Evolutionary conservation across 305 asterid species (phyloP).

Genomic region (Fraxinus baroniana): DNA sequence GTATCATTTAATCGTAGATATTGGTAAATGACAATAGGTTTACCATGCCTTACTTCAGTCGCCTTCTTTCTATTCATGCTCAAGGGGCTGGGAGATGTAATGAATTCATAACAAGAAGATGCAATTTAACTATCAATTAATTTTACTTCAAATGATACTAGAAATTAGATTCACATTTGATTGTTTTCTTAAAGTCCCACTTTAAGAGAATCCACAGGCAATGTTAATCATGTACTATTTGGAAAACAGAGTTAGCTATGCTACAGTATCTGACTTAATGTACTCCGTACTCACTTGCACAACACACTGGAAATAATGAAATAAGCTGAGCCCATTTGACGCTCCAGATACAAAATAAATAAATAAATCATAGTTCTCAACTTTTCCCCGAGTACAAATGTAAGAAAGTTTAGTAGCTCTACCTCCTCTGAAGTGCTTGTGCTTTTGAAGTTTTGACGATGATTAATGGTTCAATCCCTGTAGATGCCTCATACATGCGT

Average conservation of each 20-base stretch:
- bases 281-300: not conserved
- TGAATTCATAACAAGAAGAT: not conserved
- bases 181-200: not conserved
- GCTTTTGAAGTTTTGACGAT: constrained; percentile 93
- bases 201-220: constrained; percentile 5
- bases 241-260: not conserved
- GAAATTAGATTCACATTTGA: not conserved
- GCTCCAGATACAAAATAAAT: not conserved
- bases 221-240: not conserved
- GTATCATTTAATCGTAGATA: constrained; percentile 12
- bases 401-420: constrained; percentile 20
- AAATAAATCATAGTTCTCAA: constrained; percentile 13
- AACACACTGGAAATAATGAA: not conserved
- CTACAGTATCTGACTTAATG: not conserved
- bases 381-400: not conserved
- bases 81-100: not conserved
- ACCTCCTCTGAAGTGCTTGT: constrained; percentile 98
- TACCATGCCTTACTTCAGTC: not conserved
- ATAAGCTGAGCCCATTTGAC: not conserved
- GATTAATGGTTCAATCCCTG: constrained; percentile 87
- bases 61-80: not conserved
- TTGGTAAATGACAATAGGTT: not conserved
- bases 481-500: constrained; percentile 75
- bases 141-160: not conserved
- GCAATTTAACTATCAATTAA: not conserved